phyloP scores from a whole-genome alignment of 768 basidiomycete species.

The Suillus ampliporus region DNA sequence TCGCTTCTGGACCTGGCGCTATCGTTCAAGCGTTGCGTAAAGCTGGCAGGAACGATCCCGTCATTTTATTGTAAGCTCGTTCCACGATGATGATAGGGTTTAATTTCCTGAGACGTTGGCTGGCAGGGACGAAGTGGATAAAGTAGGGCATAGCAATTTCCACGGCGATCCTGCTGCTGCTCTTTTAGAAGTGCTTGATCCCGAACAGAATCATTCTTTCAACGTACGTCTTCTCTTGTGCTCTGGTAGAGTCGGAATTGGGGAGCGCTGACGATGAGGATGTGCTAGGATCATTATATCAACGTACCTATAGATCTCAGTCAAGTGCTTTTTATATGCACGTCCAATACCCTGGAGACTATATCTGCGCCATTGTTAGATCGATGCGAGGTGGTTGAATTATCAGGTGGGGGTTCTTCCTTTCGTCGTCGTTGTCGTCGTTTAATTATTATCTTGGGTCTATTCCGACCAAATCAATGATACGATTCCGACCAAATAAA shows the following conservation, averaged over 20 bases:
- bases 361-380: slow-evolving; percentile 89
- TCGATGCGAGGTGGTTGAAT: slow-evolving; percentile 85
- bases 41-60: slow-evolving; percentile 79
- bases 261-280: slow-evolving; percentile 5
- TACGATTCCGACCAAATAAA: slow-evolving; percentile 47
- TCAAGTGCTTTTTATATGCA: slow-evolving; percentile 91
- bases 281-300: slow-evolving; percentile 82
- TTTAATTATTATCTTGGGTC: too few species aligned
- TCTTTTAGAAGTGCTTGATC: slow-evolving; percentile 89
- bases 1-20: slow-evolving; percentile 84
- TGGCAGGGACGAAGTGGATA: slow-evolving; percentile 84
- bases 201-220: slow-evolving; percentile 89
- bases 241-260: too few species aligned
- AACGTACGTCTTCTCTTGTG: slow-evolving; percentile 61
- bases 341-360: slow-evolving; percentile 88
- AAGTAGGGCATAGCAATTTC: slow-evolving; percentile 84
- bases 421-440: too few species aligned
- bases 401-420: slow-evolving; percentile 57
- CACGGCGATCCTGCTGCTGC: slow-evolving; percentile 94
- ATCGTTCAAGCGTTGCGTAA: slow-evolving; percentile 89
- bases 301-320: slow-evolving; percentile 89
- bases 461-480: slow-evolving; percentile 43
- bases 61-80: slow-evolving; percentile 65
- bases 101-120: too few species aligned
- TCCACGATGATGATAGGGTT: too few species aligned